Evolutionary conservation across 768 basidiomycete genomes (phyloP).

Genomic region (Leccinum rimulosum): DNA sequence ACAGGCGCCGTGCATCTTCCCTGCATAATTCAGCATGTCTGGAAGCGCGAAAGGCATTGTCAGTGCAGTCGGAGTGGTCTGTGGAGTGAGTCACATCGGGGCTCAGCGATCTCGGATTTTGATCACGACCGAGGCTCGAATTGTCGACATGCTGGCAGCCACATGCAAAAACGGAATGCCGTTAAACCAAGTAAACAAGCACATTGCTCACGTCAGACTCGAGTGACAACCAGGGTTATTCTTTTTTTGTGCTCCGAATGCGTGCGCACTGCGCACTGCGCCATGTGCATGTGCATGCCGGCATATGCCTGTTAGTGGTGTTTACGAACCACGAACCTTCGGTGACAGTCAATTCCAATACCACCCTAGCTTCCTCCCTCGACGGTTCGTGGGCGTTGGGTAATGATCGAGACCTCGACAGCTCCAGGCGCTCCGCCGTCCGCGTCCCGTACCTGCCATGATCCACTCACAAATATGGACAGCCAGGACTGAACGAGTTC

Average conservation of each 20-base stretch:
- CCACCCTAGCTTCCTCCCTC: conserved; percentile 38
- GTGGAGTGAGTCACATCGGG: background rate
- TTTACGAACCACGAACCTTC: conserved; percentile 36
- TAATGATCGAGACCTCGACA: conserved; percentile 39
- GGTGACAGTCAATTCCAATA: conserved; percentile 42
- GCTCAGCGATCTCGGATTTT: background rate
- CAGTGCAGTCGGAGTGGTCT: background rate
- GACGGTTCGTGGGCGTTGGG: conserved; percentile 35
- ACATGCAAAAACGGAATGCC: background rate
- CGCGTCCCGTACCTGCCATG: conserved; percentile 20
- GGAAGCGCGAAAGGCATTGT: background rate
- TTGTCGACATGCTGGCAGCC: background rate
- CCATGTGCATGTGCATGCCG: background rate
- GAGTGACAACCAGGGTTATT: background rate
- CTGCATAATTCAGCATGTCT: conserved; percentile 46
- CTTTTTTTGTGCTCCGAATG: background rate
- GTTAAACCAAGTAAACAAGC: background rate
- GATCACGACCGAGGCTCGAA: background rate
- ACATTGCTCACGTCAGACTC: background rate
- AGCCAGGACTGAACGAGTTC: conserved; percentile 41
- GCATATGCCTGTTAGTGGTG: background rate
- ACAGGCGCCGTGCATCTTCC: conserved; percentile 42
- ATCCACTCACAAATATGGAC: conserved; percentile 22
- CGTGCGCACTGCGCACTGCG: background rate
- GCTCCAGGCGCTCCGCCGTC: conserved; percentile 11